phyloP scores from a whole-genome alignment of 2,329 filamentous ascomycete genomes.

The Colletotrichum camelliae region DNA sequence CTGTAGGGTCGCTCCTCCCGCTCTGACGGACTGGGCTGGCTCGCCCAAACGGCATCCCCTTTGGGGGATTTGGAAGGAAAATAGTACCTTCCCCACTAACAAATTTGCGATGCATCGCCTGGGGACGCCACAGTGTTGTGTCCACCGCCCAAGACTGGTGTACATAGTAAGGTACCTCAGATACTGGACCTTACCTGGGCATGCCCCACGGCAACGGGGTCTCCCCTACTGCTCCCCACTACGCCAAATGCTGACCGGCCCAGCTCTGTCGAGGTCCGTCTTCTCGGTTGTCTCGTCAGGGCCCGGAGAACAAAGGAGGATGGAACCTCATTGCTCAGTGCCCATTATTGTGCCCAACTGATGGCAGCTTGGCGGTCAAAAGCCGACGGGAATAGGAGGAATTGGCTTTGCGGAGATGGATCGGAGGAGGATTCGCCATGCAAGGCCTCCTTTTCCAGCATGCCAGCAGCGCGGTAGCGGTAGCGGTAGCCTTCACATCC shows the following conservation, averaged over 20 bases:
- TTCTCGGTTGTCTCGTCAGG: not conserved
- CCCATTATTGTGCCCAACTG: not conserved
- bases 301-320: not conserved
- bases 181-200: not conserved
- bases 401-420: not conserved
- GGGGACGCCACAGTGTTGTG: not conserved
- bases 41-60: slow-evolving; percentile 1
- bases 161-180: not conserved
- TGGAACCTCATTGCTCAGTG: not conserved
- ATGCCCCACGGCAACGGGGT: not conserved
- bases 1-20: slow-evolving; percentile 12
- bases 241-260: not conserved
- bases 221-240: not conserved
- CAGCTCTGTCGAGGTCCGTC: not conserved
- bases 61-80: not conserved
- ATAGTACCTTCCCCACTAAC: not conserved
- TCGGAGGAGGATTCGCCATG: not conserved
- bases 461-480: not conserved
- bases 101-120: not conserved
- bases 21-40: slow-evolving; percentile 13
- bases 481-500: not conserved
- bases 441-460: not conserved
- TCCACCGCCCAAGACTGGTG: not conserved
- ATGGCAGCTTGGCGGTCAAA: not conserved
- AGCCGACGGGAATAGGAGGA: slow-evolving; percentile 1